Base-by-base conservation (phyloP, 2,329 filamentous ascomycete genomes). In the Fusarium agapanthi region DNA sequence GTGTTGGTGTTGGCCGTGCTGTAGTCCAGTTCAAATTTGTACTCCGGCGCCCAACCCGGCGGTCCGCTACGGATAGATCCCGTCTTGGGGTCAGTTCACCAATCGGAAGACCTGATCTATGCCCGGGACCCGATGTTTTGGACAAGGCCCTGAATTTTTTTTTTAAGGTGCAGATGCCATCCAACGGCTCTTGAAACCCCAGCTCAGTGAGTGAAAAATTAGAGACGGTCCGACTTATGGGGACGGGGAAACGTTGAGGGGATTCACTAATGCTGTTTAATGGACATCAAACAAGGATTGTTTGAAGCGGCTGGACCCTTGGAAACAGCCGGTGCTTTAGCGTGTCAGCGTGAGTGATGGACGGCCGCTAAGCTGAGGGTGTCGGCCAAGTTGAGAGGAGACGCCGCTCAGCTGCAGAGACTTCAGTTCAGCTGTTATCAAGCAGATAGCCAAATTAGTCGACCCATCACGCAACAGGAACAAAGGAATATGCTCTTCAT, bases 41-140 rank as follows among this genome's bases (percentile, higher is more conserved):
- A 34, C 32, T 59, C 65, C 60, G 69, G 69, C 65, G 65, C 65
- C 65, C 47, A 65, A 54, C 30, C 69, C 69, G 69, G 58, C 61
- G 61, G 67, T 37, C 68, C 67, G 67, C 55, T 62, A 61, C 70
- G 70, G 71, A 64, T 73, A 71, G 71, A 73, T 73, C 71, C 70
- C 71, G 63, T 37, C 61, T 38, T 16, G 40, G 10, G 38, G 37
- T 41, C 53, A 35, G 26, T 28, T 30, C 13, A 45, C 70, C 71
- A 73, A 73, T 71, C 71, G 70, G 71, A 71, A 71, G 28, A 22
- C 55, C 20, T 34, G 20, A 45, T 14, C 9, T 43, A 54, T 53
- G 28, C 45, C 62, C 71, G 66, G 61, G 45, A 41, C 43, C 59
- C 58, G 56, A 37, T 71, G 24, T 67, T 68, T 26, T 35, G n/a